Percentiles rank a stretch among this genome's conserved stretches.
Evolutionary conservation across 202 grass and related monocot species (phyloP).

Genomic region (Panicum virgatum): DNA sequence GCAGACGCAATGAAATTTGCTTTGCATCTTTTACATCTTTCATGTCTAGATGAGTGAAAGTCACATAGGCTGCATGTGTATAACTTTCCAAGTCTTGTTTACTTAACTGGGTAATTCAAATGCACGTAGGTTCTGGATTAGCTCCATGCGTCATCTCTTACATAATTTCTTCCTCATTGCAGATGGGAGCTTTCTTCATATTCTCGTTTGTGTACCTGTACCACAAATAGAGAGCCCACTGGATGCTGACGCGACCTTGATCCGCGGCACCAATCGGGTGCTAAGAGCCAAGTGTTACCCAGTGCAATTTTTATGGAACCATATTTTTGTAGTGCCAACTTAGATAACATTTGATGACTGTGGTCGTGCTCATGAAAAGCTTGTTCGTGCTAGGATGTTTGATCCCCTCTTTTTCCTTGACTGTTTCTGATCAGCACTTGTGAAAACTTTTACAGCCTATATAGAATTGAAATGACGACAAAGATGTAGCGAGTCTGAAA

Average conservation of each 20-base stretch:
- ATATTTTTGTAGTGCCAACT: constrained; percentile 54
- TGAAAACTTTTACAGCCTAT: constrained; percentile 29
- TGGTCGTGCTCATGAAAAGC: constrained; percentile 1
- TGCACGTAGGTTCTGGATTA: background rate
- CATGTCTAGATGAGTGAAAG: background rate
- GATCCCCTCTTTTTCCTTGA: background rate
- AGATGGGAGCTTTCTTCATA: constrained; percentile 97
- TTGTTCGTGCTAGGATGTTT: constrained; percentile 27
- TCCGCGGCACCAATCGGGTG: constrained; percentile 28
- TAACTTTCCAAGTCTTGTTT: background rate
- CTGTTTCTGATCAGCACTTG: constrained; percentile 23
- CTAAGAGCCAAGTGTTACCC: constrained; percentile 14
- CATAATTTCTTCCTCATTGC: constrained; percentile 30
- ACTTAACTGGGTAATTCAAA: background rate
- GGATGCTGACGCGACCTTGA: background rate
- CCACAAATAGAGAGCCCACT: constrained; percentile 72
- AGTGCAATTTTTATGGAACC: constrained; percentile 42
- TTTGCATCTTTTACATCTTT: background rate
- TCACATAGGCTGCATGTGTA: background rate
- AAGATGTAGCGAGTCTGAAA: constrained; percentile 12
- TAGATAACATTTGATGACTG: constrained; percentile 30
- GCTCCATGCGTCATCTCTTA: background rate
- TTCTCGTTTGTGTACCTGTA: constrained; percentile 90
- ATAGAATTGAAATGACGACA: constrained; percentile 33
- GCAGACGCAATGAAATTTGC: background rate